Base-by-base conservation (phyloP, 2,329 filamentous ascomycete genomes). In the Corinectria fuckeliana region DNA sequence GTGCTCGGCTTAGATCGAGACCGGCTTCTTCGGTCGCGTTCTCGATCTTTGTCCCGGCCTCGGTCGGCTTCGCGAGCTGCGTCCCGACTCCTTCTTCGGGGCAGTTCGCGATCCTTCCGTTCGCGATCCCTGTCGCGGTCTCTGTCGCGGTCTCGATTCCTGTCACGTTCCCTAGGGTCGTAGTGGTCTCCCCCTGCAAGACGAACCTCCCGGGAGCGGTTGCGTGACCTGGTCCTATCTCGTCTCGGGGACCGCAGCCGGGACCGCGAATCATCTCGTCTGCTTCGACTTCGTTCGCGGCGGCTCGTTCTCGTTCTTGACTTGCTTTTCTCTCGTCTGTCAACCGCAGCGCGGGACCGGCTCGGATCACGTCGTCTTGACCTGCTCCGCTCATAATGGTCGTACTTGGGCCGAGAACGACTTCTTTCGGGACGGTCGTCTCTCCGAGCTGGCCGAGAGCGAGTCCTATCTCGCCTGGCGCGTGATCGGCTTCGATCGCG, bases 1-100 rank as follows among this genome's bases (percentile, higher is more conserved):
- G 77, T 74, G 4, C 70, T 65, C 4, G 74, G 76, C 10, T 72
- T 73, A 3, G 79, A 79, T 25, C 79, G 79, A 21, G 82, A 82
- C 18, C 79, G 77, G 63, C 80, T 82, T 54, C 72, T 76, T 9
- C 76, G 76, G 28, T 78, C 76, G n/a, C 72, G 68, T 6, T 64
- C 52, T 66, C 66, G 66, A 8, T 68, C 50, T 30, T 63, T 61
- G 11, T 63, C 70, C 18, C 54, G 59, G 21, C 70, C 51, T n/a
- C 64, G 60, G 30, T 64, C 64, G 8, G 63, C 51, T 20, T 71
- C 66, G 26, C 70, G 69, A 16, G 75, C 71, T 30, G 57, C 48
- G 14, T 75, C 73, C 50, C 72, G 62, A 44, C 76, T 72, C 5
- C 66, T 65, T 49, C 69, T 64, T 58, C 68, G 66, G 18, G 56